These are phyloP conservation scores for Fusarium lateritium DNA, from an alignment of 2,329 filamentous ascomycete species.

Conservation along the genomic window DNA sequence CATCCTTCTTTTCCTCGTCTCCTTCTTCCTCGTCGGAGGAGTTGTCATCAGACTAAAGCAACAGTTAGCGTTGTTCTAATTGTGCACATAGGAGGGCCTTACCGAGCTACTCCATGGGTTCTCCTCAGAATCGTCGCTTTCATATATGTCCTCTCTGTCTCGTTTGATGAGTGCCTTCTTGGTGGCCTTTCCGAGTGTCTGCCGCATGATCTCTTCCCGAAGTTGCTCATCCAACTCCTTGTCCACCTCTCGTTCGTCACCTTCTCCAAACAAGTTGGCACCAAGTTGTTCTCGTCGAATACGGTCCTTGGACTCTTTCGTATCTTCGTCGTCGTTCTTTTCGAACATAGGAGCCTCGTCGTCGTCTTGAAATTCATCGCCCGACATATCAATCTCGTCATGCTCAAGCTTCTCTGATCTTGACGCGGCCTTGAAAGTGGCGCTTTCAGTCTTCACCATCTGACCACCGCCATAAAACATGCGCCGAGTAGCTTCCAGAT, in stretches of 20 bases:
- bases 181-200: conserved; percentile 80
- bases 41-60: conserved; percentile 63
- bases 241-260: conserved; percentile 79
- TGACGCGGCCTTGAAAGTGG: conserved; percentile 72
- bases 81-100: conserved; percentile 21
- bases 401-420: conserved; percentile 78
- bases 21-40: conserved; percentile 56
- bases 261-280: conserved; percentile 84
- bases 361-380: conserved; percentile 87
- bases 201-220: conserved; percentile 77
- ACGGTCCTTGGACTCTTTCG: conserved; percentile 78
- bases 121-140: conserved; percentile 72
- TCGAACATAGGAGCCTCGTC: conserved; percentile 85
- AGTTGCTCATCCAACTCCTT: conserved; percentile 79
- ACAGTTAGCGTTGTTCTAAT: conserved; percentile 38
- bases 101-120: conserved; percentile 60
- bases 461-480: conserved; percentile 67
- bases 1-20: conserved; percentile 58
- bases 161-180: conserved; percentile 87
- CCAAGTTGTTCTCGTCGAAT: conserved; percentile 87
- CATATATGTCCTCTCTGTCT: conserved; percentile 90
- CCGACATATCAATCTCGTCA: conserved; percentile 76
- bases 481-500: conserved; percentile 72
- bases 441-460: conserved; percentile 77
- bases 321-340: conserved; percentile 84